Evolutionary conservation across 305 asterid species (phyloP).

Genomic region (Solanum hybrid): DNA sequence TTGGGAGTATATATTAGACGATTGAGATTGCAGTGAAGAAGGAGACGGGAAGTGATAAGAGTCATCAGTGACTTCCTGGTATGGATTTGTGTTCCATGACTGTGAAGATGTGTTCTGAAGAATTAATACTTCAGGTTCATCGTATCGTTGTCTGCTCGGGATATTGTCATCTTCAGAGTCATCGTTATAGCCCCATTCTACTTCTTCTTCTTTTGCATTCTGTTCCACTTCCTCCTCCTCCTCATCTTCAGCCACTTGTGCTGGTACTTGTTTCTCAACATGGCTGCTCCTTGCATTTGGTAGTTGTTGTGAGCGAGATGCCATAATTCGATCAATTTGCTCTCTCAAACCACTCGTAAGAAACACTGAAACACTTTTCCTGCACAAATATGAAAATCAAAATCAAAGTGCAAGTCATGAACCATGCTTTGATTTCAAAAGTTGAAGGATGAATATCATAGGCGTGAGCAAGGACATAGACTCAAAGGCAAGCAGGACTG

Average conservation of each 20-base stretch:
- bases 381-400: constrained; percentile 22
- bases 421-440: not conserved
- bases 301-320: constrained; percentile 39
- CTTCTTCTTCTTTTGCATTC: not conserved
- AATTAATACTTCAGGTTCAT: constrained; percentile 22
- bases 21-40: constrained; percentile 34
- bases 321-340: constrained; percentile 52
- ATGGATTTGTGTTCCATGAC: constrained; percentile 37
- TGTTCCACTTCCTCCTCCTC: constrained; percentile 6
- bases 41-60: constrained; percentile 35
- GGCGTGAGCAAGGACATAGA: not conserved
- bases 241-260: not conserved
- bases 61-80: constrained; percentile 27
- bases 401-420: not conserved
- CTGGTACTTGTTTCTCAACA: constrained; percentile 13
- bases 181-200: constrained; percentile 12
- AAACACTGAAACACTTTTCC: constrained; percentile 66
- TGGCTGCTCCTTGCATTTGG: constrained; percentile 6
- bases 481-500: not conserved
- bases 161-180: constrained; percentile 26
- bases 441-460: not conserved
- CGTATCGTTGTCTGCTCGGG: constrained; percentile 23
- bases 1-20: constrained; percentile 26
- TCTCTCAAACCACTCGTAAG: constrained; percentile 60
- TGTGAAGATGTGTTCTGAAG: constrained; percentile 23